A percentile compares a stretch with the other conserved stretches of the same genome.
phyloP scores from a whole-genome alignment of 306 rosid species.

The Fragaria nilgerrensis region DNA sequence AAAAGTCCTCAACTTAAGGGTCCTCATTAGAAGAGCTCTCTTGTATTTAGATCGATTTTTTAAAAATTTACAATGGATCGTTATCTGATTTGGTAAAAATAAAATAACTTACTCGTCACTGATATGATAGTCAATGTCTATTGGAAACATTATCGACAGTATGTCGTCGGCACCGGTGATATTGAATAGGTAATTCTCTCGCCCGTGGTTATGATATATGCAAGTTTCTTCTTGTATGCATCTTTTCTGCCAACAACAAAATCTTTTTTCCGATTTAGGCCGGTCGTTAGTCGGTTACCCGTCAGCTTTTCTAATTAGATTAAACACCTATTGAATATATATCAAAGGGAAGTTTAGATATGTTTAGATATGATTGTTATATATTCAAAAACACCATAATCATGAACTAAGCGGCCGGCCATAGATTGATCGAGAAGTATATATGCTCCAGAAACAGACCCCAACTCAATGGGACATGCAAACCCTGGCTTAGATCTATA shows the following conservation, averaged over 20 bases:
- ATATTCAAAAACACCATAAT: neutral
- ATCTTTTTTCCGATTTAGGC: neutral
- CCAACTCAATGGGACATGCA: neutral
- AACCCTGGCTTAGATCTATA: neutral
- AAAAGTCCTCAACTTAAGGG: too few species aligned
- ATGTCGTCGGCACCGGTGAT: too few species aligned
- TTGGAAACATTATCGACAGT: too few species aligned
- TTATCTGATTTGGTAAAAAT: too few species aligned
- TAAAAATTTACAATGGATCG: too few species aligned
- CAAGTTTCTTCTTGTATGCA: neutral
- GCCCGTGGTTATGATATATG: too few species aligned
- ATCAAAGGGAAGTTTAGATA: neutral
- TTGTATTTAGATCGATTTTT: too few species aligned
- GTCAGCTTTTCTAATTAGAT: constrained; percentile 14
- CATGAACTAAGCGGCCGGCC: neutral
- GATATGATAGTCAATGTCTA: too few species aligned
- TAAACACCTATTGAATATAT: neutral
- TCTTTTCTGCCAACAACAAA: neutral
- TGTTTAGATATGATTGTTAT: neutral
- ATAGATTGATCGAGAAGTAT: neutral
- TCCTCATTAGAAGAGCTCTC: too few species aligned
- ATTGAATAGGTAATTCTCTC: too few species aligned
- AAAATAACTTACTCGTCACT: too few species aligned
- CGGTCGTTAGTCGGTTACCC: neutral
- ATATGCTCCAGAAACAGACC: neutral